Base-by-base conservation (phyloP, 345 rosid genomes). In the Firmiana major region DNA sequence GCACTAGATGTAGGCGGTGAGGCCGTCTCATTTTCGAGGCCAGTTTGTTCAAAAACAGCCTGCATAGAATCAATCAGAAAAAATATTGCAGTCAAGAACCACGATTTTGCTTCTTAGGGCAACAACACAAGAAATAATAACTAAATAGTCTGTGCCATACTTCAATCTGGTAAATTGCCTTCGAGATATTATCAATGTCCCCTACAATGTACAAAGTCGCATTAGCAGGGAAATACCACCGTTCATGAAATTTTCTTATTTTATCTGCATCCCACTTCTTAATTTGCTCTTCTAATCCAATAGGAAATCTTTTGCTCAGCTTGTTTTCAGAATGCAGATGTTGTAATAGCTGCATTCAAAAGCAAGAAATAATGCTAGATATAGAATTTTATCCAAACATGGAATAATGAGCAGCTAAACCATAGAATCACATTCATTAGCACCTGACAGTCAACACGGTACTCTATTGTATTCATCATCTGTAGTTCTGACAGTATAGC, bases 391-490 rank as follows among this genome's bases (percentile, higher is more conserved):
- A 75, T 71, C n/a, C 63, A 67, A 53, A 82, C 38, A 73, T 69
- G 54, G 21, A 64, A 49, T 6, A 65, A 26, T 45, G 73, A 79
- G 53, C 71, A 83, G 34, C 66, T 69, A 84, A 66, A 84, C 68
- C 70, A 46, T 69, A 71, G 62, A 75, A 68, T 45, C 76, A 22
- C 75, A 62, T n/a, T 53, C 49, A 69, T 73, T 42, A 53, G 64
- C 75, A 96, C 99, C 97, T 93, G 99, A 82, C 99, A 97, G 86
- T 97, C 99, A 55, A 97, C 99, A 81, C 99, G 97, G 79, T 97
- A 97, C 82, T 97, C 99, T 71, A 97, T 97, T 7, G 99, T 94
- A 81, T 97, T 97, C 99, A 97, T 97, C 99, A 97, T 97, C 84
- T 97, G 99, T 66, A 97, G 81, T 85, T 97, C 98, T 42, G 99